Evolutionary conservation across 1,139 yeast species (phyloP).

Genomic region (Hemisphaericaspora subhashii): DNA sequence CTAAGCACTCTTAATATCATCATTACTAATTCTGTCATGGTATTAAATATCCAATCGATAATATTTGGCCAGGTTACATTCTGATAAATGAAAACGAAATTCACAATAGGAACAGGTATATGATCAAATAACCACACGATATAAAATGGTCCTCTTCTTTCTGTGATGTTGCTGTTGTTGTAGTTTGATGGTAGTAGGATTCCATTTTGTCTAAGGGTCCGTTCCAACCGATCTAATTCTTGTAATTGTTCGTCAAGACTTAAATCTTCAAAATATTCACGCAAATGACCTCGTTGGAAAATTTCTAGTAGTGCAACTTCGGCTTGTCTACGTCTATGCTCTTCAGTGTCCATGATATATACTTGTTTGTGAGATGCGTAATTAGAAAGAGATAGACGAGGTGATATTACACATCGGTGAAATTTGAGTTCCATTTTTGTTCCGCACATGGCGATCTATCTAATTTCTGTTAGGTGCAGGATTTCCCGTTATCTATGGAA

Average conservation of each 20-base stretch:
- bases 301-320: constrained; percentile 24
- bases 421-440: too few species aligned
- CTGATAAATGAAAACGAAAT: constrained; percentile 27
- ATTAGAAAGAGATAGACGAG: too few species aligned
- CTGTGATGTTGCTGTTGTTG: constrained; percentile 4
- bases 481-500: too few species aligned
- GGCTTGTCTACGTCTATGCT: constrained; percentile 24
- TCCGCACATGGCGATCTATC: too few species aligned
- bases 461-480: too few species aligned
- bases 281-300: constrained; percentile 21
- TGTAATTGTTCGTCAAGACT: constrained; percentile 17
- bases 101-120: constrained; percentile 31
- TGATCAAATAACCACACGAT: constrained; percentile 19
- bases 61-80: constrained; percentile 15
- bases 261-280: constrained; percentile 15
- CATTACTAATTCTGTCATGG: constrained; percentile 5
- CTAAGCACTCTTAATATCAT: constrained; percentile 18
- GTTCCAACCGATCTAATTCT: constrained; percentile 2
- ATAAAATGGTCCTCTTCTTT: too few species aligned
- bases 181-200: background rate
- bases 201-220: background rate
- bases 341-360: constrained; percentile 13
- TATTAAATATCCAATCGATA: constrained; percentile 1
- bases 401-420: too few species aligned
- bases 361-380: too few species aligned